A percentile compares a stretch with the other conserved stretches of the same genome.
These are phyloP conservation scores for Fomitopsis pinicola DNA, from an alignment of 1,284 basidiomycete species.

Conservation along the genomic window DNA sequence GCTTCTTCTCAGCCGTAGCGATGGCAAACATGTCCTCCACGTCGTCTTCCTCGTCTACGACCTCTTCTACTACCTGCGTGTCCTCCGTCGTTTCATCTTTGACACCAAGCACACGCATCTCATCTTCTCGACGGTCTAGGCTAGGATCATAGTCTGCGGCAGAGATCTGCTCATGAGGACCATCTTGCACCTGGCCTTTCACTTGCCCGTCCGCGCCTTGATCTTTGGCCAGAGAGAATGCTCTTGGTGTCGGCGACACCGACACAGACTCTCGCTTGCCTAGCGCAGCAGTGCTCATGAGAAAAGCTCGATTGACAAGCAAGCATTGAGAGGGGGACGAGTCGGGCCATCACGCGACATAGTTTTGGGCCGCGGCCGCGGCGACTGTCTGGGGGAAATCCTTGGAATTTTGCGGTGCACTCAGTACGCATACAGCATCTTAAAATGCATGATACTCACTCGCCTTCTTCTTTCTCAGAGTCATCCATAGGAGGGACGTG, in stretches of 20 bases:
- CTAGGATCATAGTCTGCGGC: conserved; percentile 95
- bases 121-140: conserved; percentile 78
- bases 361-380: conserved; percentile 18
- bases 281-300: conserved; percentile 13
- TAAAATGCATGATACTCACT: conserved; percentile 52
- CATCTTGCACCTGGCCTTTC: conserved; percentile 39
- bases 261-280: conserved; percentile 51
- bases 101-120: conserved; percentile 56
- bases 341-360: conserved; percentile 13
- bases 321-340: conserved; percentile 15
- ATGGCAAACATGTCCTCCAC: conserved; percentile 90
- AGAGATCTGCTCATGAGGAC: conserved; percentile 66
- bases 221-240: conserved; percentile 60
- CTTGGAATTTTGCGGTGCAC: conserved; percentile 29
- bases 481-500: conserved; percentile 28
- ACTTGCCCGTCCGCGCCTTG: conserved; percentile 42
- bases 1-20: conserved; percentile 49
- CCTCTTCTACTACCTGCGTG: conserved; percentile 57
- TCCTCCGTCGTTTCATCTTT: conserved; percentile 37
- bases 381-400: conserved; percentile 54
- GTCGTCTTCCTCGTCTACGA: conserved; percentile 62
- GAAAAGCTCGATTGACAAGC: background rate
- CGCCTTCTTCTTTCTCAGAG: conserved; percentile 73
- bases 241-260: conserved; percentile 48
- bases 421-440: background rate